Base-by-base conservation (phyloP, 352 stramenopile genomes). In the Thraustochytrium striatum region DNA sequence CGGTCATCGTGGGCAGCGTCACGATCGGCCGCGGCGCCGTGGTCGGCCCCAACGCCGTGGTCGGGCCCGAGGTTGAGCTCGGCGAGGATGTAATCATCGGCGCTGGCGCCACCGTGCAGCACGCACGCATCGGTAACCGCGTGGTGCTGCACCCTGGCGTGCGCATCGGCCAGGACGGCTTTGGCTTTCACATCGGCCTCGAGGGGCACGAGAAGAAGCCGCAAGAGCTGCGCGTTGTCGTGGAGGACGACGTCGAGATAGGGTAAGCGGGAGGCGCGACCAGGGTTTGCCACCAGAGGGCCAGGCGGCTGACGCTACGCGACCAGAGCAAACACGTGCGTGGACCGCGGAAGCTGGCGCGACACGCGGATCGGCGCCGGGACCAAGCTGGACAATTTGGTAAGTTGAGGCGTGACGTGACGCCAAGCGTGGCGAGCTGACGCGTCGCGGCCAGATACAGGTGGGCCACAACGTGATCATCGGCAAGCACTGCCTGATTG, bases 381-480 rank as follows among this genome's bases (percentile, higher is more conserved):
- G 50, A 91, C 85, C 70, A 94, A 94, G 61, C 86, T 93, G 39
- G 89, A 94, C 82, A 94, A 93, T 57, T 72, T 93, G 69, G 88
- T 92, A 61, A 19, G 61, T 82, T 21, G 53, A 36, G 19, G n/a
- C 25, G 13, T 36, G 5, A 25, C 53, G 25, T 61, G 7, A 19
- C n/a, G n/a, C 53, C 7, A 19, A 5, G 25, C 25, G 25, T 61
- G 5, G 32, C 25, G 32, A n/a, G n/a, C n/a, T n/a, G n/a, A 19
- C 53, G 53, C 25, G n/a, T 61, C 32, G 53, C 25, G 53, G 5
- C 32, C 61, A 92, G 88, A 93, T 94, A 57, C 89, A 93, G 84
- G 89, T 93, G 61, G 89, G 89, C 1, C 89, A 94, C 84, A 94
- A 94, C 43, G 89, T 93, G 13, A 87, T 92, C 52, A 84, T 94